Evolutionary conservation across 148 eudicot species (phyloP), one percentile per base, ranked within the genome.

Genomic region (Fagopyrum homotropicum): DNA sequence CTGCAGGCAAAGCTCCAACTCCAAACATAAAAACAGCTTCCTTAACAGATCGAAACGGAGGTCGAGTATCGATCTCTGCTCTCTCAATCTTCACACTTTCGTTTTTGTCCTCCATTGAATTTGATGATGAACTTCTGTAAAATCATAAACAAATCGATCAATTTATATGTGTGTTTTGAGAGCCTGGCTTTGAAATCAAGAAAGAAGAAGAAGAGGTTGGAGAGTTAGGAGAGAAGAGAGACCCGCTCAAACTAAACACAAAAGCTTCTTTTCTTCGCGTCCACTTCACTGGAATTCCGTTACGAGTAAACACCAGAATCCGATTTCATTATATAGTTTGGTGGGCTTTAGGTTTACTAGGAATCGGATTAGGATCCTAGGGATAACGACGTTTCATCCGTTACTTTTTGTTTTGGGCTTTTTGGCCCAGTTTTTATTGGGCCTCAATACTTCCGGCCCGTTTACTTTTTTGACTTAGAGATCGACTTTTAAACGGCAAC

Each of bases 181-280:
- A 35, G 40, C 52, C 12, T 49, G 12, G 52, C 12, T 49, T 49
- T 49, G 12, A 49, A 49, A 12, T 49, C 4, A 14, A 15, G 69
- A n/a, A 69, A 30, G 75, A 22, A 17, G 75, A 50, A 52, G 72
- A 22, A 72, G 51, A 35, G 77, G 72, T 63, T 30, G 72, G 64
- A 30, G 72, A 47, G 71, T 66, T 66, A 35, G 71, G 71, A 66
- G 70, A 40, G 29, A 45, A 64, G 14, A 35, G 14, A 66, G 19
- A 66, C 17, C 14, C 30, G 40, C 40, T 35, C 40, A 35, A 60
- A 17, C 29, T 8, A 75, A 45, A 64, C 69, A 45, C 26, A 35
- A 73, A 75, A 80, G 71, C 45, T 66, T 66, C 71, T 66, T 66
- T 66, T 66, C 71, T 66, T 66, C 17, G 71, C 71, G 71, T 66